Evolutionary conservation across 352 stramenopile genomes (phyloP).

Genomic region (Phytophthora megakarya): DNA sequence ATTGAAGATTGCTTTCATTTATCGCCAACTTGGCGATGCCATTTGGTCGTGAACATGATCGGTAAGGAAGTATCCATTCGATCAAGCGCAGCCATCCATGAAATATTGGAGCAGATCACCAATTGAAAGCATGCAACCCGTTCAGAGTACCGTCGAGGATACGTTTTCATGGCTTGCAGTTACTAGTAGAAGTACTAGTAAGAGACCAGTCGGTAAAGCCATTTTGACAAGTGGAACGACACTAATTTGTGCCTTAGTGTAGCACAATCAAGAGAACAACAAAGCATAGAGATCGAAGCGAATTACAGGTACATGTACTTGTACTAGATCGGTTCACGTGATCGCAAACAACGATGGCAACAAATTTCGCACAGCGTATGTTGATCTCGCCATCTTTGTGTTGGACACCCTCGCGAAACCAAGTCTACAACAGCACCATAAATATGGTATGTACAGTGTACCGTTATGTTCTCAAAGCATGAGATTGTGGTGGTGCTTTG

Average conservation of each 20-base stretch:
- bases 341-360: not conserved
- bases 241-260: not conserved
- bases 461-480: no score
- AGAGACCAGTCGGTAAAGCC: not conserved
- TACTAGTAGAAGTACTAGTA: no score
- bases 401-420: conserved; percentile 5
- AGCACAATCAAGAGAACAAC: not conserved
- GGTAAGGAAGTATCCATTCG: conserved; percentile 12
- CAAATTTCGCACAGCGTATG: not conserved
- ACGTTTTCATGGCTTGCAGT: not conserved
- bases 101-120: conserved; percentile 20
- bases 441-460: no score
- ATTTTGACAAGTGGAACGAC: not conserved
- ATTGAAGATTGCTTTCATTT: not conserved
- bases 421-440: no score
- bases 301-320: no score
- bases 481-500: conserved; percentile 13
- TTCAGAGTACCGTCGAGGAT: not conserved
- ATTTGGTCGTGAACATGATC: conserved; percentile 3
- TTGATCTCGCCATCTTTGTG: conserved; percentile 6
- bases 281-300: not conserved
- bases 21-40: not conserved
- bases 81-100: not conserved
- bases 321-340: not conserved
- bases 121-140: conserved; percentile 24